Evolutionary conservation across 2,329 filamentous ascomycete genomes (phyloP), one percentile per base, ranked within the genome.

Genomic region (Mycosphaerella sp.): DNA sequence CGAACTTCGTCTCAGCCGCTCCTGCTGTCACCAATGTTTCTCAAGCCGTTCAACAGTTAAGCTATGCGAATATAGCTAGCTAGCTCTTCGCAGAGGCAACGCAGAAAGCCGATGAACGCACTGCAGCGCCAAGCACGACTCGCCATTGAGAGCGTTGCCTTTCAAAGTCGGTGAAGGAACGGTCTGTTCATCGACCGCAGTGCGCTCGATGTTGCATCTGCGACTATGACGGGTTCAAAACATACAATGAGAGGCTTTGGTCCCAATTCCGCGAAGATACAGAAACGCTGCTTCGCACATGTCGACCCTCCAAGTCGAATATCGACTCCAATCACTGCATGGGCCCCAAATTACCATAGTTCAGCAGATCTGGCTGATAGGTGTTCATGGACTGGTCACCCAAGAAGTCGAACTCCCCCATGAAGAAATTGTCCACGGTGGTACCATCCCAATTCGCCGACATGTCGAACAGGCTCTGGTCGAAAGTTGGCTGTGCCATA

Each of bases 361-460:
- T 62, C 41, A 62, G 23, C 41, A 62, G 23, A 45, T 63, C 62
- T 17, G 60, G 61, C 51, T 62, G 63, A 52, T 60, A 62, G n/a
- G 43, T 57, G 29, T 60, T 62, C 61, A 51, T 41, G 40, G 44
- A 38, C 34, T 62, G 59, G 42, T 62, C 63, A 47, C 58, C 64
- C 10, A 63, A 64, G 39, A 67, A 67, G 48, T 66, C 64, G 40
- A 66, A 63, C n/a, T 67, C 64, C 42, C 61, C 64, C 61, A 67
- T 66, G 50, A 60, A 64, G 55, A 66, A 66, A 43, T 66, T 64
- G 46, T 66, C 64, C 26, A 62, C 58, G 3, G 57, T 51, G 11
- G 53, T 47, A 10, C 60, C 62, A 34, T 58, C 57, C 59, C 64
- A 62, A 31, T 59, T 52, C 1, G 40, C 55, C 31, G 62, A 57